Conservation (phyloP, 306 rosid genomes). For the Echinosophora koreensis region DNA sequence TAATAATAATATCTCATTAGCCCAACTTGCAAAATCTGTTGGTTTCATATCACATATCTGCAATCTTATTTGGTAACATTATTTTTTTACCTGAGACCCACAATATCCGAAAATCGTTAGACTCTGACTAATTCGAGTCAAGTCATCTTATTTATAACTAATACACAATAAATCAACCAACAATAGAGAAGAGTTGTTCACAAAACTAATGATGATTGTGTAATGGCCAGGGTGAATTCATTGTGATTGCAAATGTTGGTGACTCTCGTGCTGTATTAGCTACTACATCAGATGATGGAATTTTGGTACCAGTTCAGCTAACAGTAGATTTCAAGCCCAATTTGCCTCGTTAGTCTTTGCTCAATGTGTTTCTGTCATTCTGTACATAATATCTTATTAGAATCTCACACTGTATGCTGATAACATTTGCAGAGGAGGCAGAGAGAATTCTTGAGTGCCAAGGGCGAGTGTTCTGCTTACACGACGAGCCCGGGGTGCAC, state of each 20-base stretch:
- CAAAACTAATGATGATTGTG: not conserved
- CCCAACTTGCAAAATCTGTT: not conserved
- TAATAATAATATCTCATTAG: not conserved
- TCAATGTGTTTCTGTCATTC: not conserved
- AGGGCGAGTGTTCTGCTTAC: constrained; percentile 79
- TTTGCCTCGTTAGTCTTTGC: constrained; percentile 74
- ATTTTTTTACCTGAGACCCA: no score
- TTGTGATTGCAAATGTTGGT: constrained; percentile 81
- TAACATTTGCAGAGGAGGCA: constrained; percentile 67
- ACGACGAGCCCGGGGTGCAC: constrained; percentile 81
- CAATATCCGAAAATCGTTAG: no score
- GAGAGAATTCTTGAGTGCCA: constrained; percentile 76
- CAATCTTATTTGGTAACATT: no score
- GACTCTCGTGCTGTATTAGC: constrained; percentile 93
- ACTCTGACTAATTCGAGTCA: no score
- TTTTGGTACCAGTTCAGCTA: constrained; percentile 69
- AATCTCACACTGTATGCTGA: constrained; percentile 22
- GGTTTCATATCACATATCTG: not conserved
- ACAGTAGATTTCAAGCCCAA: constrained; percentile 91
- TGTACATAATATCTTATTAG: not conserved
- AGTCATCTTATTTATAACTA: not conserved
- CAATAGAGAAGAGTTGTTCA: not conserved
- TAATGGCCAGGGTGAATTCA: constrained; percentile 63
- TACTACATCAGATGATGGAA: constrained; percentile 73
- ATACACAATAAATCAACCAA: not conserved